Evolutionary conservation across 2,329 filamentous ascomycete genomes (phyloP).

Genomic region (Fusarium guadeloupense): DNA sequence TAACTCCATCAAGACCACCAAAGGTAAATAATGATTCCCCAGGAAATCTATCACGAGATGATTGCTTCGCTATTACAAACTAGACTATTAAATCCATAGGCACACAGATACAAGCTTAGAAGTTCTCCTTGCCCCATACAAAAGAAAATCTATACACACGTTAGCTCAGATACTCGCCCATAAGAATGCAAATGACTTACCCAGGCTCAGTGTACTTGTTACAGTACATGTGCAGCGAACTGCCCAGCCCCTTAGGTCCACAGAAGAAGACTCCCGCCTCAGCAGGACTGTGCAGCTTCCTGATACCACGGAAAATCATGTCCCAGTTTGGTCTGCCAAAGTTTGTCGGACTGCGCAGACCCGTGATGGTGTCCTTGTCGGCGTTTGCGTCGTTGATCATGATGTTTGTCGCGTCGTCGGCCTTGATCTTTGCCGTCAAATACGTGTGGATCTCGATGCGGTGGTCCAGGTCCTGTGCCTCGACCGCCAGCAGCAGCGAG

Average conservation of each 20-base stretch:
- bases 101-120: constrained; percentile 10
- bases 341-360: constrained; percentile 82
- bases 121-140: constrained; percentile 76
- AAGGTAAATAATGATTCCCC: constrained; percentile 3
- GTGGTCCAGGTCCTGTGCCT: constrained; percentile 84
- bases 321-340: constrained; percentile 91
- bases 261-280: constrained; percentile 87
- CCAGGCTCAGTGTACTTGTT: constrained; percentile 88
- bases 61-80: constrained; percentile 25
- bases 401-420: constrained; percentile 87
- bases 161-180: constrained; percentile 39
- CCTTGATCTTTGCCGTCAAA: constrained; percentile 86
- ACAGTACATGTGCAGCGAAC: constrained; percentile 80
- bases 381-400: constrained; percentile 92
- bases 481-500: constrained; percentile 82
- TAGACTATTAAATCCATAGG: constrained; percentile 7
- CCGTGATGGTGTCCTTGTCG: constrained; percentile 85
- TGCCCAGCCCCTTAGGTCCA: constrained; percentile 82
- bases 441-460: constrained; percentile 92
- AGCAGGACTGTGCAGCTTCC: constrained; percentile 78
- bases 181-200: constrained; percentile 56
- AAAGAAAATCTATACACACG: constrained; percentile 64
- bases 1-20: constrained; percentile 26
- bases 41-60: constrained; percentile 21
- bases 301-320: constrained; percentile 85